Evolutionary conservation across 305 asterid genomes (phyloP), one percentile per base, ranked within the genome.

Genomic region (Fraxinus floribunda): DNA sequence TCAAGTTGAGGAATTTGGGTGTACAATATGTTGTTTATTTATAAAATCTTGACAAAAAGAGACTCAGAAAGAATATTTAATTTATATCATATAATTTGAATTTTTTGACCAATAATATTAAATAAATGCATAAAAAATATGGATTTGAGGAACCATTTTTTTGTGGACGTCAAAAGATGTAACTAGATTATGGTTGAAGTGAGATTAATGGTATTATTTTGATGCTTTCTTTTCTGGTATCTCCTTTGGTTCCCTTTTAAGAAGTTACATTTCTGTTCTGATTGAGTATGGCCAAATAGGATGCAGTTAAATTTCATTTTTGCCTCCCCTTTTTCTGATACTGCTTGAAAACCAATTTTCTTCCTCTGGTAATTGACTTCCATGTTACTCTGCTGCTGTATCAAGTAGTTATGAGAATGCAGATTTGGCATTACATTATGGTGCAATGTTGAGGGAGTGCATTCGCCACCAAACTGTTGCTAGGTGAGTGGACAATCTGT

Each of bases 391-490:
- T 82, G 20, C 5, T 76, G 0, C 81, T 86, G 46, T 36, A 46
- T 81, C 36, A 62, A 76, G 83, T 87, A 96, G 99, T 78, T 96
- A 94, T 78, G 99, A 90, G 81, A 88, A 91, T 80, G 80, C 87
- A 32, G 99, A 96, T 24, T 86, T 96, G 94, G 98, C 99, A 85
- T 91, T 96, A 86, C 98, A 94, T 78, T 96, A 94, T 80, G 99
- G 99, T 81, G 89, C 98, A 84, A 94, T 96, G 98, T 75, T 89
- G 79, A 86, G 93, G 86, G 94, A 91, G 72, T 89, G 93, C 86
- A 91, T 91, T 76, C 94, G 99, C 64, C 98, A 96, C 86, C 99
- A 96, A 86, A 92, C 88, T 85, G 97, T 94, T 83, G 99, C 99
- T 44, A 94, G 86, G 99, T 93, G 84, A 91, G 90, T 81, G 68